These are phyloP conservation scores for Suhomyces terraborum DNA, from an alignment of 1,139 yeast species.

Conservation along the genomic window DNA sequence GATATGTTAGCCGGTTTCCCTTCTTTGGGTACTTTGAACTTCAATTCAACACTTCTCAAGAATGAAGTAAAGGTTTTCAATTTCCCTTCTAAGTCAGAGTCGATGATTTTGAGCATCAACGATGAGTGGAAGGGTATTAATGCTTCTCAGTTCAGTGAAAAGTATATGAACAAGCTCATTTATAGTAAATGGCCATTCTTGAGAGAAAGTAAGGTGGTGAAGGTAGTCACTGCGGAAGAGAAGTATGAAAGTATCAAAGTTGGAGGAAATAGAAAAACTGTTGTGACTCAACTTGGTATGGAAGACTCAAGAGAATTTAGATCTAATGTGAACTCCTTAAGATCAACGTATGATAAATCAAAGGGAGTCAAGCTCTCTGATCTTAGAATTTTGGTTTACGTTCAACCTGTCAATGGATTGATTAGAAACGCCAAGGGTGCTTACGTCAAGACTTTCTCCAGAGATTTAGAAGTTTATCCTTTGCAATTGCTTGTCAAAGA, in stretches of 20 bases:
- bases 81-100: conserved; percentile 80
- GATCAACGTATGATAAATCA: conserved; percentile 43
- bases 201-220: conserved; percentile 73
- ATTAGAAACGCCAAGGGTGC: conserved; percentile 74
- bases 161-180: conserved; percentile 59
- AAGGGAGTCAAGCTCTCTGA: conserved; percentile 62
- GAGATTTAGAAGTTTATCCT: conserved; percentile 62
- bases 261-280: conserved; percentile 34
- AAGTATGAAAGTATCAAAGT: conserved; percentile 47
- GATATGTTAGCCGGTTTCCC: conserved; percentile 90
- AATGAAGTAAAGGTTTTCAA: conserved; percentile 80
- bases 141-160: conserved; percentile 60
- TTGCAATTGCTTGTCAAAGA: conserved; percentile 76
- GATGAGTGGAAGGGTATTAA: conserved; percentile 52
- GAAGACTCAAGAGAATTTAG: conserved; percentile 47
- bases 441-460: conserved; percentile 64
- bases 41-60: conserved; percentile 47
- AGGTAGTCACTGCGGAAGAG: conserved; percentile 57
- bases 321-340: conserved; percentile 33
- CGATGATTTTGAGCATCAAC: conserved; percentile 66
- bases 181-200: conserved; percentile 90
- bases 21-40: conserved; percentile 69
- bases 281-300: conserved; percentile 39
- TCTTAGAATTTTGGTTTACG: conserved; percentile 63
- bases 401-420: conserved; percentile 77